Base-by-base conservation (phyloP, 441 rosid genomes). In the Pelargonium australe region DNA sequence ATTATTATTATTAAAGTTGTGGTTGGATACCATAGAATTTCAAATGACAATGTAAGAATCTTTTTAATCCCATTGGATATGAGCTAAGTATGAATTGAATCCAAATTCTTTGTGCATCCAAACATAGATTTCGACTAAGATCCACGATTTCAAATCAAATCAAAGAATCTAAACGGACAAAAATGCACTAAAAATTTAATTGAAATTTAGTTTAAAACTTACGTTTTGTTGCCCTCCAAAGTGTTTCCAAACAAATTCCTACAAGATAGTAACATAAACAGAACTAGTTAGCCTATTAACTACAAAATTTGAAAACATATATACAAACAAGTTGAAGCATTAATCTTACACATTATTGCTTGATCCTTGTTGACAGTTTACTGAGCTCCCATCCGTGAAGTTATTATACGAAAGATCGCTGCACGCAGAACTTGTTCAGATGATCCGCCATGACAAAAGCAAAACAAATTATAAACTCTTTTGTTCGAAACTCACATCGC, bases 211-310 rank as follows among this genome's bases (percentile, higher is more conserved):
- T 34, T 5, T 34, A n/a, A 17, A 28, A 75, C 89, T 75, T 77
- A 84, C 89, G 60, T 25, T 5, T 28, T 68, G 57, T 76, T 82
- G 41, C 66, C 63, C 11, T 10, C 68, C 1, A 80, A 77, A 64
- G 80, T 81, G 83, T 85, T 82, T 61, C 81, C 81, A 74, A 89
- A 87, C 77, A 77, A 67, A 75, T 85, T 85, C 82, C 92, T 89
- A 76, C 5, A 57, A 34, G 68, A 55, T 3, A 67, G 25, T 2
- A n/a, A 41, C 40, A 14, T 7, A 55, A 68, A 68, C 10, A 44
- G 16, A 44, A 47, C 5, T 5, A 34, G 7, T 34, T 34, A 34
- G 7, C 40, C 40, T 34, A 34, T 20, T 34, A 34, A 34, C 40
- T 34, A 34, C 40, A 34, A 34, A 34, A 34, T 34, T 34, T 34